Base-by-base conservation (phyloP, 2,329 filamentous ascomycete species). In the Exophiala alcalophila region DNA sequence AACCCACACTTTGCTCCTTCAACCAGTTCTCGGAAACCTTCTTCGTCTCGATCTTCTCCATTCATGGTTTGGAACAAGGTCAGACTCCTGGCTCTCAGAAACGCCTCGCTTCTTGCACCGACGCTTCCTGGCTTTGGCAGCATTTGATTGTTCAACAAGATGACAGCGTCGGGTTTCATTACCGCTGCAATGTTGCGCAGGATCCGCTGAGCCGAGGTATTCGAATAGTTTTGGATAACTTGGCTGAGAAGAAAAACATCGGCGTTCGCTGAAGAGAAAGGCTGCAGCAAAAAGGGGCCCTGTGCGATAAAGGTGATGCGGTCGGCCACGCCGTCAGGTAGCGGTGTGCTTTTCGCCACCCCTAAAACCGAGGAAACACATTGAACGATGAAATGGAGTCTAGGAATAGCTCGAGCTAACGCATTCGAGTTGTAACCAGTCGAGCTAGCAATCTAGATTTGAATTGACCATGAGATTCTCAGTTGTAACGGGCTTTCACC, bases 351-450 rank as follows among this genome's bases (percentile, higher is more conserved):
- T 38, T 35, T 37, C 14, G 43, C 47, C 11, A 21, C 35, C 2
- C 63, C 49, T 20, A 59, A 49, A 3, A 63, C 62, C 18, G 65
- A 56, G 8, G 63, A 57, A 11, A 73, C 59, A 49, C 75, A 71
- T 49, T 76, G 66, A 1, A 75, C 76, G 10, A 78, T 59, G 54
- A 80, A n/a, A n/a, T n/a, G n/a, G 78, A 32, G 64, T 67, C 52
- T 78, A 34, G 66, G 65, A 61, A 72, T 78, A 41, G 60, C 61
- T 49, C 65, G 64, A 2, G 75, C 78, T 29, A 82, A 62, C 2
- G 71, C 73, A 11, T 76, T 66, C 33, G 67, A 71, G n/a, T 74
- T 71, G 32, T 78, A 75, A 0, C 79, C 78, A 34, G 74, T 73
- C n/a, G 73, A 76, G 2, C 78, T 78, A 10, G 78, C 78, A 16